Evolutionary conservation across 1,284 basidiomycete species (phyloP).

Genomic region (Cryptococcus deneoformans): DNA sequence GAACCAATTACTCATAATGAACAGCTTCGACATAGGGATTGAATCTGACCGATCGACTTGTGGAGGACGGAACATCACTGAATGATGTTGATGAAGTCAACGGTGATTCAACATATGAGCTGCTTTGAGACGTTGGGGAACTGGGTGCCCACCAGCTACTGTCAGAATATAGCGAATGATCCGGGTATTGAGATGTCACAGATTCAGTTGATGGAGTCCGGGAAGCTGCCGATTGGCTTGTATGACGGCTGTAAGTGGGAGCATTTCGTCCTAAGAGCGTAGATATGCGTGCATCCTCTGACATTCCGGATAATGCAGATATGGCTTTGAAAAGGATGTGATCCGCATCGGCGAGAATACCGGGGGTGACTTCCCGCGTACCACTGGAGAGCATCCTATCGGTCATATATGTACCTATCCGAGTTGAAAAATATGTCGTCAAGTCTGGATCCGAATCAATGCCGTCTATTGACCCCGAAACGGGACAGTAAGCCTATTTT

Average conservation of each 20-base stretch:
- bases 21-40: too few relatives aligned
- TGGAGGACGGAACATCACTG: too few relatives aligned
- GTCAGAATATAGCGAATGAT: too few relatives aligned
- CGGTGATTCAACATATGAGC: too few relatives aligned
- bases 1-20: too few relatives aligned
- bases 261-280: neutral
- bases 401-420: neutral
- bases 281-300: neutral
- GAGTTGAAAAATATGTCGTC: neutral
- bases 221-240: neutral
- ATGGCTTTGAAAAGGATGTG: neutral
- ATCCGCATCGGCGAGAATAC: neutral
- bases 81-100: too few relatives aligned
- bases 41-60: too few relatives aligned
- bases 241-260: neutral
- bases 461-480: too few relatives aligned
- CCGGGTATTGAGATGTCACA: too few relatives aligned
- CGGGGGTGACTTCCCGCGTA: neutral
- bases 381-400: neutral
- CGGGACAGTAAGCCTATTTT: neutral
- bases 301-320: neutral
- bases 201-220: too few relatives aligned
- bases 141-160: too few relatives aligned
- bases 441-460: neutral
- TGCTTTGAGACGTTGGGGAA: too few relatives aligned